Conservation (phyloP, 2,329 filamentous ascomycete genomes). For the Cercospora nicotianae region DNA sequence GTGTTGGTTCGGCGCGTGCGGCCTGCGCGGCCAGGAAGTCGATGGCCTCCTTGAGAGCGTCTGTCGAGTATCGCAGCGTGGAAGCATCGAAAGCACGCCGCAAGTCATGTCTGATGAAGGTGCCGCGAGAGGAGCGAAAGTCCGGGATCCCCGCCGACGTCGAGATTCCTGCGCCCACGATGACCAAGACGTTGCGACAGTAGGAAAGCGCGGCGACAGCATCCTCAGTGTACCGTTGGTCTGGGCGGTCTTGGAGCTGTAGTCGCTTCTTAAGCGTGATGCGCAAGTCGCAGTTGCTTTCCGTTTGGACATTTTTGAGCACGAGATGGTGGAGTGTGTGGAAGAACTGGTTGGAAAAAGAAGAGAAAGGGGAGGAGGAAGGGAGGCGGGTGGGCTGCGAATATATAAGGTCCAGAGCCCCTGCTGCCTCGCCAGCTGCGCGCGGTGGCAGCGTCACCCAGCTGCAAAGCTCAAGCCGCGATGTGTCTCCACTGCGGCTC, state of each 20-base stretch:
- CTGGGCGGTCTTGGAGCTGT: not conserved
- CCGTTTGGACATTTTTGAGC: not conserved
- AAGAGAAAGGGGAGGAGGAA: not conserved
- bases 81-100: conserved; percentile 5
- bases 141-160: conserved; percentile 76
- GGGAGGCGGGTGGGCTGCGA: not conserved
- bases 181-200: not conserved
- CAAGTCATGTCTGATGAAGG: not conserved
- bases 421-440: not conserved
- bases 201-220: not conserved
- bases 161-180: conserved; percentile 79
- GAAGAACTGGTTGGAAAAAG: not conserved
- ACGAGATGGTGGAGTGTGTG: not conserved
- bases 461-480: not conserved
- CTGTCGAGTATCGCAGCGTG: conserved; percentile 1
- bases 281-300: not conserved
- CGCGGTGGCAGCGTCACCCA: not conserved
- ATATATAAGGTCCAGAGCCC: not conserved
- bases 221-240: not conserved
- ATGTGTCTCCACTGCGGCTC: not conserved
- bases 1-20: not conserved
- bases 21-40: not conserved
- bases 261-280: not conserved
- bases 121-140: conserved; percentile 65
- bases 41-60: conserved; percentile 1